These are phyloP conservation scores for Rhizopus microsporus DNA, from an alignment of 371 early-diverging fungal species.

Conservation along the genomic window DNA sequence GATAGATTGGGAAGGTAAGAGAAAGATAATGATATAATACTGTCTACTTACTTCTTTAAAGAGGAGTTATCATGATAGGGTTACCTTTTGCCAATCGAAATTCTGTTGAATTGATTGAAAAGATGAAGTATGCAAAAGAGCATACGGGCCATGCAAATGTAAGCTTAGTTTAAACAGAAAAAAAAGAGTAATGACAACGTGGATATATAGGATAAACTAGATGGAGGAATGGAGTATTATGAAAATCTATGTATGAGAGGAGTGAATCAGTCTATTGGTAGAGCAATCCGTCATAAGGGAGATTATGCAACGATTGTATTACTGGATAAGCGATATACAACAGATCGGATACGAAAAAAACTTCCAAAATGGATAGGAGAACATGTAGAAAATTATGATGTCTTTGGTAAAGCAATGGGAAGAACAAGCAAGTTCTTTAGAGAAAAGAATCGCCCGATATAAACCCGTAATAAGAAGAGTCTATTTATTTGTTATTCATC, in stretches of 20 bases:
- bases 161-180: conserved; percentile 9
- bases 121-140: conserved; percentile 66
- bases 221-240: conserved; percentile 75
- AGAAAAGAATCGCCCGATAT: conserved; percentile 4
- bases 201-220: conserved; percentile 4
- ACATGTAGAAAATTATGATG: conserved; percentile 50
- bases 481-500: too few species aligned
- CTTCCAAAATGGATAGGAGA: conserved; percentile 70
- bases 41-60: conserved; percentile 14
- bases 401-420: conserved; percentile 54
- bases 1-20: conserved; percentile 79
- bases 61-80: conserved; percentile 87
- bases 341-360: conserved; percentile 52
- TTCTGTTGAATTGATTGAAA: conserved; percentile 76
- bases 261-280: conserved; percentile 96
- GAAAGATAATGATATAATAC: not conserved
- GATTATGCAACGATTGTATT: conserved; percentile 83
- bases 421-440: conserved; percentile 55
- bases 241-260: conserved; percentile 94
- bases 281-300: conserved; percentile 87
- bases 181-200: not conserved
- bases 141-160: conserved; percentile 12
- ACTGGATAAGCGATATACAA: conserved; percentile 69
- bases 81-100: conserved; percentile 83
- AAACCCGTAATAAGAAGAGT: not conserved